These are phyloP conservation scores for Letharia lupina DNA, from an alignment of 495 filamentous ascomycete genomes.

Conservation along the genomic window DNA sequence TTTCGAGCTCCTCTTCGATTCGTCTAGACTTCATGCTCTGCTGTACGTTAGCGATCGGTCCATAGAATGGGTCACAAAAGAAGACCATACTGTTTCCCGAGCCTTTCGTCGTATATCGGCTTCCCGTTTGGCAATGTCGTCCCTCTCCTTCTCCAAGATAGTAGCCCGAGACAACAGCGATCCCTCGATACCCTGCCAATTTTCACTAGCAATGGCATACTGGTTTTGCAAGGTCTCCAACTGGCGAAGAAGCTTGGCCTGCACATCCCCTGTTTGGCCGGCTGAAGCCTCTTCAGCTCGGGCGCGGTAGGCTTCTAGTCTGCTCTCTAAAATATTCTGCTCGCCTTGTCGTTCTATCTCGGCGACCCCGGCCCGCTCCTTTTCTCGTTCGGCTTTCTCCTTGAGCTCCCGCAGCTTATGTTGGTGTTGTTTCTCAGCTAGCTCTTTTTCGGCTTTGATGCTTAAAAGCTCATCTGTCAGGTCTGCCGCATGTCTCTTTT, in stretches of 20 bases:
- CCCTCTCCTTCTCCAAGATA: constrained; percentile 77
- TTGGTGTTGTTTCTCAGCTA: constrained; percentile 59
- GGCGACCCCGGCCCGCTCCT: constrained; percentile 57
- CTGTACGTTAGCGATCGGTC: constrained; percentile 18
- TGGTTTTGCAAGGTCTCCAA: constrained; percentile 94
- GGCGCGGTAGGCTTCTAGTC: constrained; percentile 77
- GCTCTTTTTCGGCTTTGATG: constrained; percentile 65
- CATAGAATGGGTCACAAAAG: background rate
- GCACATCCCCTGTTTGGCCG: constrained; percentile 69
- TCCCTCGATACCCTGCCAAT: constrained; percentile 93
- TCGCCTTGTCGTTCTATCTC: constrained; percentile 81
- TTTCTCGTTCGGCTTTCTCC: constrained; percentile 64
- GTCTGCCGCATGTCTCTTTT: constrained; percentile 55
- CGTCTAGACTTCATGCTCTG: constrained; percentile 68
- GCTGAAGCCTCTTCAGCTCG: constrained; percentile 87
- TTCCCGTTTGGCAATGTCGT: constrained; percentile 77
- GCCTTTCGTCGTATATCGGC: constrained; percentile 77
- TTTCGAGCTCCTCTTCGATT: constrained; percentile 77
- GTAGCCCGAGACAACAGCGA: constrained; percentile 66
- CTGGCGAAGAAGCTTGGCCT: constrained; percentile 84
- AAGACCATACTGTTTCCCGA: constrained; percentile 62
- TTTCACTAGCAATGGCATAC: constrained; percentile 87
- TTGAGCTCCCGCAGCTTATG: constrained; percentile 60
- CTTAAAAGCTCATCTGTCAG: constrained; percentile 67
- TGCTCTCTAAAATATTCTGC: constrained; percentile 72